Base-by-base conservation (phyloP, 257 asterid species). In the Plantago elongata region DNA sequence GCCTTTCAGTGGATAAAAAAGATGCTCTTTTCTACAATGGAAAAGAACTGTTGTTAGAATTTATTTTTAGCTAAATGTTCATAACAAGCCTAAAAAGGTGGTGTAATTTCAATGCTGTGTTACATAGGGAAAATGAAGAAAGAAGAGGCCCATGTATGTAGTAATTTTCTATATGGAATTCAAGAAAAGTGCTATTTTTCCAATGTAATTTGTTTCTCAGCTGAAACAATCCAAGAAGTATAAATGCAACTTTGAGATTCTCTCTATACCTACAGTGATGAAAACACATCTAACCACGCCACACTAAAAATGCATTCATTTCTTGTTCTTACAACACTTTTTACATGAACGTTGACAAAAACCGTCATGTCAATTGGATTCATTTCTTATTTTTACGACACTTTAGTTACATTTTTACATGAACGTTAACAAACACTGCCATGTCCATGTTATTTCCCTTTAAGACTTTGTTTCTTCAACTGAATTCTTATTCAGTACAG, bases 1-100 rank as follows among this genome's bases (percentile, higher is more conserved):
- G 75, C 81, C 78, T 44, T 76, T 61, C 60, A 71, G 64, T 61
- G 58, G 16, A 48, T 48, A 48, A 70, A 63, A n/a, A 48, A 3
- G 57, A 38, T 11, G 3, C 27, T 14, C 27, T 62, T 57, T 65
- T 49, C 18, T 9, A 52, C 6, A 58, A 40, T 57, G 22, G 9
- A 38, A 49, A 5, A 9, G 9, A 5, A 5, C 13, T 55, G 10
- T 51, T 29, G 45, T 13, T 43, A 50, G 52, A 50, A 44, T 68
- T 64, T 57, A 58, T 61, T 45, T 69, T 17, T 62, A 60, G 65
- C 7, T 58, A 75, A 10, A 51, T 70, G 72, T 75, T 72, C 46
- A 75, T 75, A 61, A 60, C 14, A 72, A 56, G 51, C 63, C 72
- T 70, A 57, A 61, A 51, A 68, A 56, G 71, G 64, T 37, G 16